Base-by-base conservation (phyloP, 2,329 filamentous ascomycete species). In the Fusarium austroafricanum region DNA sequence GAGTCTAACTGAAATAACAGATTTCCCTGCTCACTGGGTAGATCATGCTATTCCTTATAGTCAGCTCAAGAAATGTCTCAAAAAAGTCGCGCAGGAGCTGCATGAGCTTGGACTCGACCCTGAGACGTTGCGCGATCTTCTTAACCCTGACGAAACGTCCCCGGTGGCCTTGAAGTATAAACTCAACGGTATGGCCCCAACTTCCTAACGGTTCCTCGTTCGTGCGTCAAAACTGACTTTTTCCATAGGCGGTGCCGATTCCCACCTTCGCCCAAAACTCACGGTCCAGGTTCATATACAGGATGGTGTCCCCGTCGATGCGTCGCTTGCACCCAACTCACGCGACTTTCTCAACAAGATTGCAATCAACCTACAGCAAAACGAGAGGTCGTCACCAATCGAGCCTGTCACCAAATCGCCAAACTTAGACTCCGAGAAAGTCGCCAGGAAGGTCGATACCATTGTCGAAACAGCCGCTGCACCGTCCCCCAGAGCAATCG, bases 21-120 rank as follows among this genome's bases (percentile, higher is more conserved):
- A 87, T 68, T 97, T 93, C 76, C 93, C 93, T 10, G 80, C 86
- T 49, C 88, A 90, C 75, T 90, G 87, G 87, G 81, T 94, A 47
- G 85, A 90, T 43, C 89, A 89, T 28, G 93, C 93, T 47, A 92
- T 97, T 65, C 92, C 92, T 4, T 97, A 97, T 77, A 87, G 90
- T 43, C 88, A 93, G 78, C 86, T 97, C 57, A 97, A 97, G 80
- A 97, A 96, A 81, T 92, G 92, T 79, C 90, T 97, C 75, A 95
- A 94, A 76, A 90, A 90, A 75, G 90, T 96, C 49, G 87, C 90
- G 68, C 81, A 82, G 51, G 92, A 97, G 81, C 84, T 97, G 52
- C 81, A 84, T 39, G 84, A 85, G 33, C 81, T 95, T 15, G 93
- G 93, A 10, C 86, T 96, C 29, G 90, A 92, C 67, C 86, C 87